Percentiles rank a stretch among this genome's conserved stretches.
phyloP scores from a whole-genome alignment of 768 basidiomycete species.

The Crucibulum laeve region DNA sequence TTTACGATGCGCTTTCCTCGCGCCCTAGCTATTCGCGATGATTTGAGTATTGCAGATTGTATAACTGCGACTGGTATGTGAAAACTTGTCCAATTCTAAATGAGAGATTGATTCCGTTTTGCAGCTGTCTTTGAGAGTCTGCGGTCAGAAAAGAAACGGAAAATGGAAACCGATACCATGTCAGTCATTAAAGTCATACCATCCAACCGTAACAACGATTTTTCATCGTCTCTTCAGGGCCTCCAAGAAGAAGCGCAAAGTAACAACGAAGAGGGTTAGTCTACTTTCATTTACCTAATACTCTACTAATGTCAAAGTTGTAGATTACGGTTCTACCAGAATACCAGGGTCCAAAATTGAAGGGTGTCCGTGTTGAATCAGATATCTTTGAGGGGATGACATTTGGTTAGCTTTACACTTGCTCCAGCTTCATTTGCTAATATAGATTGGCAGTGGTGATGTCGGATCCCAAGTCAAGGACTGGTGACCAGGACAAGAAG shows the following conservation, averaged over 20 bases:
- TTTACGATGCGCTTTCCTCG: conserved; percentile 95
- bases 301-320: neutral
- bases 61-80: conserved; percentile 68
- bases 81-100: neutral
- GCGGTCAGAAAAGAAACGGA: conserved; percentile 66
- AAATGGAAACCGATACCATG: conserved; percentile 61
- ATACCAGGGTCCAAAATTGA: conserved; percentile 61
- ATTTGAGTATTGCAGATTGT: conserved; percentile 69
- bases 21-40: conserved; percentile 75
- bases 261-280: conserved; percentile 44
- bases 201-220: neutral
- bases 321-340: conserved; percentile 61
- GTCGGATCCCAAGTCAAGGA: conserved; percentile 69
- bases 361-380: conserved; percentile 54
- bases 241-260: conserved; percentile 58
- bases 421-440: neutral
- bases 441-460: conserved; percentile 53
- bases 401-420: conserved; percentile 58
- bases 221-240: conserved; percentile 14
- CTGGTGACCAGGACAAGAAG: conserved; percentile 63
- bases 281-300: neutral
- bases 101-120: neutral
- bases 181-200: conserved; percentile 16
- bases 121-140: conserved; percentile 58
- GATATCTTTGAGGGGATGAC: conserved; percentile 70